These are phyloP conservation scores for Pythium oligandrum DNA, from an alignment of 352 stramenopile species.

Conservation along the genomic window DNA sequence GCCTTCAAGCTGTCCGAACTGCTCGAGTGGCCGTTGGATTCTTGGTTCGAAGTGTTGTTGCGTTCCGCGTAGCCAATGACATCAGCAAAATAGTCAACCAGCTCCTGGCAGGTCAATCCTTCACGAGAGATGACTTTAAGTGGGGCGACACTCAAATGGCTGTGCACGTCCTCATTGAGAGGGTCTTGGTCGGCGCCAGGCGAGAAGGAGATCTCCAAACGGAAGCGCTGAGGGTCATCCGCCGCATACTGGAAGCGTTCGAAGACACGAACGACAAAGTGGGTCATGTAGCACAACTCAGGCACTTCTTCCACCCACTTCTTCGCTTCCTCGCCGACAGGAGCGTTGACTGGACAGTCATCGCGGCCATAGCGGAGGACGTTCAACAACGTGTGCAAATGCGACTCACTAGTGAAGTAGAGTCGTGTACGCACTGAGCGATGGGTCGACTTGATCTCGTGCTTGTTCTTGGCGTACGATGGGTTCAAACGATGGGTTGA, in stretches of 20 bases:
- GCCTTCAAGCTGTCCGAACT: constrained; percentile 10
- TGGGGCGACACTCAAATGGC: constrained; percentile 64
- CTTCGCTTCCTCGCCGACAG: constrained; percentile 62
- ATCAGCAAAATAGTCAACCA: constrained; percentile 80
- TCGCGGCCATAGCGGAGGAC: constrained; percentile 90
- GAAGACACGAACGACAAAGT: constrained; percentile 99
- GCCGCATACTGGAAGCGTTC: constrained; percentile 83
- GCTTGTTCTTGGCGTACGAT: constrained; percentile 76
- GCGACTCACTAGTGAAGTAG: constrained; percentile 99
- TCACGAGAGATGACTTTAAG: constrained; percentile 83
- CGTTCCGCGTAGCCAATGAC: constrained; percentile 70
- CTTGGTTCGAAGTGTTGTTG: constrained; percentile 19
- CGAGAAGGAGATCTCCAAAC: constrained; percentile 83
- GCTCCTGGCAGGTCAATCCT: constrained; percentile 73
- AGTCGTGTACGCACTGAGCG: constrained; percentile 96
- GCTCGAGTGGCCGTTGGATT: not conserved
- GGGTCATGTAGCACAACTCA: constrained; percentile 99
- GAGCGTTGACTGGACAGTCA: constrained; percentile 46
- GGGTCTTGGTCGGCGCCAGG: constrained; percentile 73
- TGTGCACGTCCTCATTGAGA: constrained; percentile 47
- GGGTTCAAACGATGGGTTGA: constrained; percentile 81
- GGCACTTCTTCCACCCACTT: constrained; percentile 90
- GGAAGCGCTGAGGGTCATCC: constrained; percentile 72
- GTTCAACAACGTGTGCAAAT: constrained; percentile 98
- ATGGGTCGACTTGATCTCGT: constrained; percentile 89